Percentiles rank a stretch among this genome's conserved stretches.
Conservation (phyloP, 2,329 filamentous ascomycete species). For the Fusarium sp. region DNA sequence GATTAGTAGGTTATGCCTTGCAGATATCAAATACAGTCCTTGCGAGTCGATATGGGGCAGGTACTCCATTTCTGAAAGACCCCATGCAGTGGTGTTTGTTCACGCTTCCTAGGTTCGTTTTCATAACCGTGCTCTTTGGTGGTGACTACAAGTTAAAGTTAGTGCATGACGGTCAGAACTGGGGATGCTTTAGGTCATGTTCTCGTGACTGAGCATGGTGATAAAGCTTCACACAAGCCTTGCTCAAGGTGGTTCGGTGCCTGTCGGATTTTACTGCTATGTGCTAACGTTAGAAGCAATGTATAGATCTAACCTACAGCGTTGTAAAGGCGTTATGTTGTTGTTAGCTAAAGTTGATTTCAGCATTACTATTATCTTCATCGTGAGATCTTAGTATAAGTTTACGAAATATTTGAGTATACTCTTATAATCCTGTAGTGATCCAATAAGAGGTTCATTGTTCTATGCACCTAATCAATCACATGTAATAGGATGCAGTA, state of each 20-base stretch:
- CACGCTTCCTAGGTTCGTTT: background rate
- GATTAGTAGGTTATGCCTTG: constrained; percentile 6
- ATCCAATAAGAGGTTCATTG: background rate
- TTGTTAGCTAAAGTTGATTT: background rate
- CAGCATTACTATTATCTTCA: background rate
- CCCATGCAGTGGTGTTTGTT: background rate
- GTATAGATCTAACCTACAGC: background rate
- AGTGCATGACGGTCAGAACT: background rate
- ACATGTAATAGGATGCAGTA: constrained; percentile 19
- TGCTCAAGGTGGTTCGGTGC: background rate
- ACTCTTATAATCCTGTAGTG: no score
- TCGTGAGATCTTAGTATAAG: no score
- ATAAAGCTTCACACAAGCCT: background rate
- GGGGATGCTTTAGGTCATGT: background rate
- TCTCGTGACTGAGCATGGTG: background rate
- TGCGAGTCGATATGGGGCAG: background rate
- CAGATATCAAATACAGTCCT: background rate
- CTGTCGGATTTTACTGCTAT: background rate
- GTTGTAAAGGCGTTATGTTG: background rate
- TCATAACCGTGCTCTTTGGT: background rate
- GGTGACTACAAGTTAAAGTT: background rate
- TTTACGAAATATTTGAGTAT: no score
- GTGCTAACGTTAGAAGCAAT: background rate
- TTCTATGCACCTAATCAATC: constrained; percentile 8
- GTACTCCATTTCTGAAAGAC: background rate